phyloP scores from a whole-genome alignment of 2,329 filamentous ascomycete genomes.

The Sporothrix pallida region DNA sequence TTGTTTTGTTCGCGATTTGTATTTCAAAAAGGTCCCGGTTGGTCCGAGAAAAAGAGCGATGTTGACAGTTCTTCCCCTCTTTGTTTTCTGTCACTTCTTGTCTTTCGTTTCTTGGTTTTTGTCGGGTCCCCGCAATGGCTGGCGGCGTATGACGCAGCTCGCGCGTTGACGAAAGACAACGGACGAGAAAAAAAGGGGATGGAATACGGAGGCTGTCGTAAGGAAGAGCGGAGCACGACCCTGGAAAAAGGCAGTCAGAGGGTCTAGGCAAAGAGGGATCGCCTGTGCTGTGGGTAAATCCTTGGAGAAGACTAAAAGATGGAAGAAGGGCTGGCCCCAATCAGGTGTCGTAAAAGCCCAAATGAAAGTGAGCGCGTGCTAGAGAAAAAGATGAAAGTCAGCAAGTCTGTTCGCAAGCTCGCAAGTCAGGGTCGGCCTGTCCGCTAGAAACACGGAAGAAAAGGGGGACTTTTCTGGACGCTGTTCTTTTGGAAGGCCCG shows the following conservation, averaged over 20 bases:
- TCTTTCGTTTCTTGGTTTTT: conserved; percentile 12
- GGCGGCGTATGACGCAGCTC: conserved; percentile 23
- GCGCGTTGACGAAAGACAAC: conserved; percentile 1
- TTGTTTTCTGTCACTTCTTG: background rate
- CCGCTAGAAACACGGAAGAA: conserved; percentile 10
- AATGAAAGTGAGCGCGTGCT: background rate
- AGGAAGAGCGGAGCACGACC: conserved; percentile 7
- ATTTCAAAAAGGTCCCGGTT: conserved; percentile 14
- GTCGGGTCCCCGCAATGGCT: conserved; percentile 12
- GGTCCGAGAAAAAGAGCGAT: conserved; percentile 11
- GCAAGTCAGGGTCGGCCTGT: conserved; percentile 22
- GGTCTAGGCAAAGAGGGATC: background rate
- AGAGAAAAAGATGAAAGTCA: background rate
- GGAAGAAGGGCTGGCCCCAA: background rate
- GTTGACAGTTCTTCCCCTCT: conserved; percentile 20
- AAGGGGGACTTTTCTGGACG: background rate
- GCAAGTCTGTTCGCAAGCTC: too few relatives aligned
- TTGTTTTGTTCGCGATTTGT: background rate
- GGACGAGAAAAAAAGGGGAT: background rate
- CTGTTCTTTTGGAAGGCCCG: conserved; percentile 1
- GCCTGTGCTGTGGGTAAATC: conserved; percentile 1
- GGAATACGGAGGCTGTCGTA: background rate
- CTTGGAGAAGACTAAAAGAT: background rate
- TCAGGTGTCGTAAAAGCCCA: conserved; percentile 15
- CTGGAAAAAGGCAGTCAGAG: background rate